These are phyloP conservation scores for Magnusiomyces ingens DNA, from an alignment of 1,139 yeast genomes.

Conservation along the genomic window DNA sequence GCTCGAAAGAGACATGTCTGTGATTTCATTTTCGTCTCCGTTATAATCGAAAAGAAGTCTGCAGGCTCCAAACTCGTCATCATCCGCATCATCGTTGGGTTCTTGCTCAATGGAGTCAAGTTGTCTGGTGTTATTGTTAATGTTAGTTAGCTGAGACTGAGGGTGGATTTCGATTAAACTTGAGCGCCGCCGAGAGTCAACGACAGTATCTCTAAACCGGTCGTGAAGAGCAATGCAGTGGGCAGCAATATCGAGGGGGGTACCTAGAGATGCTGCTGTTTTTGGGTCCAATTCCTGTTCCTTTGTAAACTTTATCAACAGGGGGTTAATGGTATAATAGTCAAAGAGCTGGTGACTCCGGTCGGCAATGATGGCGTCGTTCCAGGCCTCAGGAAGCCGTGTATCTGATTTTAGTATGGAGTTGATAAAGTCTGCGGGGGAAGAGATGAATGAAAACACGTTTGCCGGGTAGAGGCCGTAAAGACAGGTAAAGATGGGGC, in stretches of 20 bases:
- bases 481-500: constrained; percentile 40
- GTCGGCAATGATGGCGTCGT: constrained; percentile 4
- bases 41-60: neutral
- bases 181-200: constrained; percentile 5
- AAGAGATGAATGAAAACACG: constrained; percentile 39
- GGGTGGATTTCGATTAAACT: neutral
- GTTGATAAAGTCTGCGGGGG: constrained; percentile 32
- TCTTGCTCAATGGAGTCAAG: neutral
- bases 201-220: neutral
- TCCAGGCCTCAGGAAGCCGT: constrained; percentile 11
- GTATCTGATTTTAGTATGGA: neutral
- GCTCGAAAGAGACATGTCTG: neutral
- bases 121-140: neutral
- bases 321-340: constrained; percentile 10
- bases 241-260: constrained; percentile 8
- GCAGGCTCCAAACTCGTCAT: neutral
- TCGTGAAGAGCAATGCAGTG: constrained; percentile 10
- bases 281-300: constrained; percentile 10
- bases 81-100: neutral
- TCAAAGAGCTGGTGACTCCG: constrained; percentile 8
- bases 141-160: neutral
- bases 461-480: constrained; percentile 60
- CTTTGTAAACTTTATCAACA: constrained; percentile 4
- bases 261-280: constrained; percentile 3
- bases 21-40: neutral